Conservation (phyloP, 768 basidiomycete genomes). For the Gloeopeniophorella convolvens region DNA sequence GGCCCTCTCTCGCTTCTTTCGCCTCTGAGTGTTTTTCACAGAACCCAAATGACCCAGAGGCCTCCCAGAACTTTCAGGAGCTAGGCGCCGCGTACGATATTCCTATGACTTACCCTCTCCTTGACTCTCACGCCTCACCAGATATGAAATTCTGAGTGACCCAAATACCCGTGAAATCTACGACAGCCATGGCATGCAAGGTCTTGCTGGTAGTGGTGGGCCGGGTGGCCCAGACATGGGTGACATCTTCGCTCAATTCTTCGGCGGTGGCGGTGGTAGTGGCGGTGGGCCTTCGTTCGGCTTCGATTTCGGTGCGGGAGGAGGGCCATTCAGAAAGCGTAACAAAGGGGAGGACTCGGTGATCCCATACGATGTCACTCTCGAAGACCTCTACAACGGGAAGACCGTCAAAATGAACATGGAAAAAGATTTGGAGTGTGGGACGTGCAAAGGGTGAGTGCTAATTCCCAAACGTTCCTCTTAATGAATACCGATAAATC, state of each 20-base stretch:
- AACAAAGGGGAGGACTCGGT: conserved; percentile 65
- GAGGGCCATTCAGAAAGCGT: conserved; percentile 31
- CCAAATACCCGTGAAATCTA: conserved; percentile 62
- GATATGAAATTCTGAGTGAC: conserved; percentile 80
- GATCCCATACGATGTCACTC: conserved; percentile 75
- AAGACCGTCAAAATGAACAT: conserved; percentile 84
- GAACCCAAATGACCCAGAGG: conserved; percentile 86
- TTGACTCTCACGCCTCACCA: conserved; percentile 25
- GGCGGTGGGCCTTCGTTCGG: conserved; percentile 55
- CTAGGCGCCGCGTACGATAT: conserved; percentile 75
- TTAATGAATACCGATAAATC: conserved; percentile 8
- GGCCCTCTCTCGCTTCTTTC: background rate
- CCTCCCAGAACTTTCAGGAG: conserved; percentile 80
- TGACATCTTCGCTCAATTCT: conserved; percentile 74
- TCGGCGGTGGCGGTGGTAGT: conserved; percentile 35
- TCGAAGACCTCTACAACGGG: conserved; percentile 92
- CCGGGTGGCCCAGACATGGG: conserved; percentile 44
- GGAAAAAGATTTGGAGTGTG: conserved; percentile 79
- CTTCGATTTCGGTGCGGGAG: conserved; percentile 45
- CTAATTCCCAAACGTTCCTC: conserved; percentile 9
- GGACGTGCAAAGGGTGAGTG: conserved; percentile 70
- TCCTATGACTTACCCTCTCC: background rate
- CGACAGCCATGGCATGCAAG: conserved; percentile 68
- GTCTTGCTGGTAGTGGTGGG: conserved; percentile 45
- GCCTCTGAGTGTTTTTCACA: conserved; percentile 27